Percentiles rank a stretch among this genome's conserved stretches.
These are phyloP conservation scores for Mrakia frigida DNA, from an alignment of 768 basidiomycete genomes.

Conservation along the genomic window DNA sequence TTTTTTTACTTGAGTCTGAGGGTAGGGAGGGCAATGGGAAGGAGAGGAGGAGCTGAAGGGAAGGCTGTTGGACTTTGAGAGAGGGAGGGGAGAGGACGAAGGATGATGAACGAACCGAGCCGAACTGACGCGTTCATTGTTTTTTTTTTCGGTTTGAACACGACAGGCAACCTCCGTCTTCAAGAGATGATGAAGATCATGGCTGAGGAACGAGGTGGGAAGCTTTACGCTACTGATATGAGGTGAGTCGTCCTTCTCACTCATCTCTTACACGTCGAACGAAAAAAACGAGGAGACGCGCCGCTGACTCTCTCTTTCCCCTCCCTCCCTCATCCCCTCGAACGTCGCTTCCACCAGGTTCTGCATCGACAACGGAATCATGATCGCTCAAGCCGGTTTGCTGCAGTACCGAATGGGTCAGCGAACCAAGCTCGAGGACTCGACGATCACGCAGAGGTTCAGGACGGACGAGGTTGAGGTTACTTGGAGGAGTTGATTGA, in stretches of 20 bases:
- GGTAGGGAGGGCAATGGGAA: background rate
- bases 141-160: constrained; percentile 3
- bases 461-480: constrained; percentile 31
- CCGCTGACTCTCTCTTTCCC: background rate
- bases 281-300: too few relatives aligned
- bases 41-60: background rate
- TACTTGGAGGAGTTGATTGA: constrained; percentile 29
- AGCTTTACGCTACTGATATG: constrained; percentile 92
- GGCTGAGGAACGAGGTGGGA: constrained; percentile 81
- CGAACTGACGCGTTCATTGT: background rate
- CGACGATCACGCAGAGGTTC: constrained; percentile 86
- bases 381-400: constrained; percentile 98
- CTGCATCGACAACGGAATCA: constrained; percentile 98
- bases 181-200: constrained; percentile 99
- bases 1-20: background rate
- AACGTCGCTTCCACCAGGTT: constrained; percentile 55
- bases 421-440: constrained; percentile 67
- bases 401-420: constrained; percentile 87
- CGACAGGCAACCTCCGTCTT: constrained; percentile 75
- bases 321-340: background rate
- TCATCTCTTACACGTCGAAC: background rate
- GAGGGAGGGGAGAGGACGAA: too few relatives aligned
- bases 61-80: too few relatives aligned
- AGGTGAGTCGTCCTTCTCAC: constrained; percentile 52
- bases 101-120: background rate